Conservation (phyloP, 208 protist species). For the Hexamita inflata region DNA sequence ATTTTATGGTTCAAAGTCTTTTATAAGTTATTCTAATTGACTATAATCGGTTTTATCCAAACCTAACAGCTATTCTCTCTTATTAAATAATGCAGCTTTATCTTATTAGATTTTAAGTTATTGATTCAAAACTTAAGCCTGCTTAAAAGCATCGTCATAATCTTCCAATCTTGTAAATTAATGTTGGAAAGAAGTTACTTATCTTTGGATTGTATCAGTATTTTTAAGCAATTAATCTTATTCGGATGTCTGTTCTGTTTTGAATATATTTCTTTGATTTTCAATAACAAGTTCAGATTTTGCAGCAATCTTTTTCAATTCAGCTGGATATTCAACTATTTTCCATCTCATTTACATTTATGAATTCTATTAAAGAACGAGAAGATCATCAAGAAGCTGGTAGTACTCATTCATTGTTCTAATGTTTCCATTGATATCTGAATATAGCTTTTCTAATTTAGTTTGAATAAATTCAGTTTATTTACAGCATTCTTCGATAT, state of each 20-base stretch:
- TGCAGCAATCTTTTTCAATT: not conserved
- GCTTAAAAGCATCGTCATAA: not conserved
- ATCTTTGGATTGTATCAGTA: not conserved
- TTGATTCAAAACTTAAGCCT: not conserved
- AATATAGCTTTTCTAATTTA: not conserved
- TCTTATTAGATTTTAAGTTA: not conserved
- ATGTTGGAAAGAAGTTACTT: not conserved
- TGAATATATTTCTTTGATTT: not conserved
- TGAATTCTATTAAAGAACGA: not conserved
- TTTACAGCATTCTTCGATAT: constrained; percentile 1
- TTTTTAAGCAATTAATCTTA: not conserved
- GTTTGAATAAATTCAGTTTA: not conserved
- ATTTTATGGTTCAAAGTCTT: constrained; percentile 19
- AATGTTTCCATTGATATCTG: not conserved
- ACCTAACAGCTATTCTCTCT: constrained; percentile 3
- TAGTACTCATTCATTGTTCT: constrained; percentile 7
- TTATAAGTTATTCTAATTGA: not conserved
- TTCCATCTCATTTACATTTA: not conserved
- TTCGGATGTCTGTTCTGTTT: not conserved
- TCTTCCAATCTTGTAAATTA: not conserved
- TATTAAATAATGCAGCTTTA: constrained; percentile 11
- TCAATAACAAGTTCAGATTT: not conserved
- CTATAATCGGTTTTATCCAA: not conserved
- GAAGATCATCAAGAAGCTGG: constrained; percentile 2
- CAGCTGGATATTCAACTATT: not conserved